Evolutionary conservation across 2,329 filamentous ascomycete species (phyloP), one percentile per base, ranked within the genome.

Genomic region (Colletotrichum paranaense): DNA sequence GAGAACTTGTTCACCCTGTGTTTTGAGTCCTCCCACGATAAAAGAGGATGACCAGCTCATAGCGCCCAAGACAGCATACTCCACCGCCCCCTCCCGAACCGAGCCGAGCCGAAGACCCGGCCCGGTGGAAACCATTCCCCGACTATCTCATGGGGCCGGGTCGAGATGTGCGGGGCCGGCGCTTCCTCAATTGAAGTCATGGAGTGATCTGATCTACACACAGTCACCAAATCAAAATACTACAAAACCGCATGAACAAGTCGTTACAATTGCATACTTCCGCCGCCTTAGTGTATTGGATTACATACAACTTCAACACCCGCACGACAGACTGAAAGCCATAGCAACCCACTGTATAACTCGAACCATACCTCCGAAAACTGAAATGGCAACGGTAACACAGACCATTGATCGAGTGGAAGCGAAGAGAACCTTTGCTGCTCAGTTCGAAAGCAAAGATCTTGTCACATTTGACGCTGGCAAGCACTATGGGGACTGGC

Each of bases 401-500:
- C 53, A 70, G 35, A 72, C 74, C 24, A 62, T 66, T 9, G 49
- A 63, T 9, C 53, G 72, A 22, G 24, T 32, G 0, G 62, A 74
- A 35, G 59, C 53, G 16, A 72, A 67, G 53, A 32, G 46, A n/a
- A 76, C 74, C n/a, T 74, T 76, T 3, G 75, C 71, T 19, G 57
- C 76, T 0, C 67, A 75, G 55, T 77, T 75, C n/a, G 77, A 78
- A 72, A 76, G 71, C 62, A 78, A 78, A 56, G 76, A 78, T n/a
- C 69, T 77, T 1, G 66, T 78, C 58, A 75, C 73, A 11, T 78
- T 78, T 26, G 66, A 75, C 14, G 55, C 71, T 5, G 74, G 62
- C 76, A 70, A 79, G 76, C 57, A 76, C 30, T 82, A 83, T 71
- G 79, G 80, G 46, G 84, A 86, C 75, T 86, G 83, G 84, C 80